Percentiles rank a stretch among this genome's conserved stretches.
Evolutionary conservation across 176 grass and related monocot genomes (phyloP).

Genomic region (Cenchrus fungigraminus): DNA sequence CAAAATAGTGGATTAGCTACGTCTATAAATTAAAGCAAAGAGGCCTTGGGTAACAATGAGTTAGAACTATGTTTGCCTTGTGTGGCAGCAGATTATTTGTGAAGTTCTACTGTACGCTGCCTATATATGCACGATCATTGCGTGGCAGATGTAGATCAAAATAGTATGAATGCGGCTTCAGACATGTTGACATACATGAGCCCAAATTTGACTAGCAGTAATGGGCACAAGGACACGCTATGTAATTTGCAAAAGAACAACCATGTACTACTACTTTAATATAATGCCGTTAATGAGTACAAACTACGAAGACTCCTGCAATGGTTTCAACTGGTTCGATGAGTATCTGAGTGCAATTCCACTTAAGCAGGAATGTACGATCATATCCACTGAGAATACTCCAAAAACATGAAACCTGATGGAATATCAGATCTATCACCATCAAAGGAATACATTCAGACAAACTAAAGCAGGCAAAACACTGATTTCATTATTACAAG

Average conservation of each 20-base stretch:
- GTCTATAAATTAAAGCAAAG: not conserved
- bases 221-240: not conserved
- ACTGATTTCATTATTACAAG: not conserved
- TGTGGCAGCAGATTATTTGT: not conserved
- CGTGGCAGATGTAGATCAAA: not conserved
- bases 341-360: not conserved
- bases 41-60: not conserved
- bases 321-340: not conserved
- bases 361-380: not conserved
- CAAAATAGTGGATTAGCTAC: not conserved
- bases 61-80: not conserved
- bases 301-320: not conserved
- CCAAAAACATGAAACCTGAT: not conserved
- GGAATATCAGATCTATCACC: not conserved
- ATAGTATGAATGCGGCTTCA: not conserved
- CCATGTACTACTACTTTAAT: not conserved
- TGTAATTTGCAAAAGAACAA: not conserved
- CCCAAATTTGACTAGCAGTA: not conserved
- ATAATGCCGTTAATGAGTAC: not conserved
- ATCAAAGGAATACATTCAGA: not conserved
- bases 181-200: not conserved
- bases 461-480: not conserved
- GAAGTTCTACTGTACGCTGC: not conserved
- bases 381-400: not conserved
- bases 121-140: not conserved